Percentiles rank a stretch among this genome's conserved stretches.
Conservation (phyloP, 2,329 filamentous ascomycete species). For the Cladorrhinum sp. region DNA sequence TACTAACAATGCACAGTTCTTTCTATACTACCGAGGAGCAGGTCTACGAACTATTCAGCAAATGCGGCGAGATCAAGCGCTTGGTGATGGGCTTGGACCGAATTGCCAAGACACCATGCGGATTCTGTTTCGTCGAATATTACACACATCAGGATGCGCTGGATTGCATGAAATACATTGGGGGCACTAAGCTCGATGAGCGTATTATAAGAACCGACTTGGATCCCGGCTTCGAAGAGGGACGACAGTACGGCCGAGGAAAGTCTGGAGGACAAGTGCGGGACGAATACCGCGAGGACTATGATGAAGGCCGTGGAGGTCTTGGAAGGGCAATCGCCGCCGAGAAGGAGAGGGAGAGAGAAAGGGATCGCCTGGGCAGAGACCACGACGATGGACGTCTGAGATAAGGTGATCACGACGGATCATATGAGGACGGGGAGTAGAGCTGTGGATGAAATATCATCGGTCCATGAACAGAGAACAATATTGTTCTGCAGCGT, state of each 20-base stretch:
- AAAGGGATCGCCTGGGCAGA: conserved; percentile 27
- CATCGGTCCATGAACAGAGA: no score
- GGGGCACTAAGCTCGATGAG: conserved; percentile 96
- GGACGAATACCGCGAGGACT: conserved; percentile 97
- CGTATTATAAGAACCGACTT: conserved; percentile 92
- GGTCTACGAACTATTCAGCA: conserved; percentile 93
- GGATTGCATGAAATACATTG: conserved; percentile 98
- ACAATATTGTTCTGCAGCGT: no score
- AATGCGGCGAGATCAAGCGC: conserved; percentile 97
- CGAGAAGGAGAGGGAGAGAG: conserved; percentile 42
- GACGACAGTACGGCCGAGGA: conserved; percentile 90
- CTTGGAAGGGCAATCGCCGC: conserved; percentile 69
- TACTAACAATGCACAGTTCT: conserved; percentile 52
- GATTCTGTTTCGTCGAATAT: conserved; percentile 99
- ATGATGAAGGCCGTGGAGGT: conserved; percentile 89
- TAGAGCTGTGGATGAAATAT: no score
- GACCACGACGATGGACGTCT: conserved; percentile 25
- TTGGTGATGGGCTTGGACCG: conserved; percentile 97
- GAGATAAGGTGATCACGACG: conserved; percentile 14
- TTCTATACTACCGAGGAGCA: conserved; percentile 99
- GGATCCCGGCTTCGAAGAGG: conserved; percentile 94
- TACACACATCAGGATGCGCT: conserved; percentile 96
- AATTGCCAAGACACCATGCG: conserved; percentile 95
- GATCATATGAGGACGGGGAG: neutral
- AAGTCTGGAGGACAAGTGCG: conserved; percentile 96